These are phyloP conservation scores for Heterobasidion occidentale DNA, from an alignment of 1,284 basidiomycete genomes.

Conservation along the genomic window DNA sequence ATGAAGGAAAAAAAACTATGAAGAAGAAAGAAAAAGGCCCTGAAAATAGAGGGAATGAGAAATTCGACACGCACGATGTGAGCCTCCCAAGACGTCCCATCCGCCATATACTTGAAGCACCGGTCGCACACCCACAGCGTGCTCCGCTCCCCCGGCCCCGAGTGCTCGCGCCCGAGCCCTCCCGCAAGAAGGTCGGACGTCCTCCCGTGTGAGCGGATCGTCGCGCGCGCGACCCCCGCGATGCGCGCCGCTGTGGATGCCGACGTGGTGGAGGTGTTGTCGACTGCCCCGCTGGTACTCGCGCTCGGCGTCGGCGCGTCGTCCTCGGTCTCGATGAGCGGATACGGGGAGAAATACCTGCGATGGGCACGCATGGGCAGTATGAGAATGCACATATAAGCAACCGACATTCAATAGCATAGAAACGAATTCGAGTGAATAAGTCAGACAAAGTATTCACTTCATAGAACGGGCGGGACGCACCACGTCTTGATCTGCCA, in stretches of 20 bases:
- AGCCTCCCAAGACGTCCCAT: slow-evolving; percentile 61
- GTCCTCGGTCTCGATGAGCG: slow-evolving; percentile 55
- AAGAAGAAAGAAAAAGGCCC: slow-evolving; percentile 6
- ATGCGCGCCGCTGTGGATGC: slow-evolving; percentile 25
- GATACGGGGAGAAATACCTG: slow-evolving; percentile 90
- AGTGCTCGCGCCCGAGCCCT: slow-evolving; percentile 46
- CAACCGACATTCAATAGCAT: slow-evolving; percentile 1
- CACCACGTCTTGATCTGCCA: slow-evolving; percentile 80
- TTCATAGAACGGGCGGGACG: slow-evolving; percentile 18
- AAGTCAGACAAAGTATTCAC: neutral
- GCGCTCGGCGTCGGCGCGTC: slow-evolving; percentile 18
- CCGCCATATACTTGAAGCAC: slow-evolving; percentile 96
- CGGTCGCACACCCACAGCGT: slow-evolving; percentile 81
- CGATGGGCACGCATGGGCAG: no score
- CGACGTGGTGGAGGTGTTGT: slow-evolving; percentile 23
- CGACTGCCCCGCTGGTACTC: no score
- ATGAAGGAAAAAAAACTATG: slow-evolving; percentile 3
- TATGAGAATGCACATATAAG: neutral
- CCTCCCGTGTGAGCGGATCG: slow-evolving; percentile 51
- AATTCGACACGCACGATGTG: slow-evolving; percentile 52
- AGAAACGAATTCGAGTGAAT: neutral
- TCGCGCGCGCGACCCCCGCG: slow-evolving; percentile 38
- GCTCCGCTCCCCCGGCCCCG: slow-evolving; percentile 35
- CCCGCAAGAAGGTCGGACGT: slow-evolving; percentile 66
- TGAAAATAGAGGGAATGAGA: slow-evolving; percentile 1